Conservation (phyloP, 1,284 basidiomycete species). For the Cutaneotrichosporon curvatum region DNA sequence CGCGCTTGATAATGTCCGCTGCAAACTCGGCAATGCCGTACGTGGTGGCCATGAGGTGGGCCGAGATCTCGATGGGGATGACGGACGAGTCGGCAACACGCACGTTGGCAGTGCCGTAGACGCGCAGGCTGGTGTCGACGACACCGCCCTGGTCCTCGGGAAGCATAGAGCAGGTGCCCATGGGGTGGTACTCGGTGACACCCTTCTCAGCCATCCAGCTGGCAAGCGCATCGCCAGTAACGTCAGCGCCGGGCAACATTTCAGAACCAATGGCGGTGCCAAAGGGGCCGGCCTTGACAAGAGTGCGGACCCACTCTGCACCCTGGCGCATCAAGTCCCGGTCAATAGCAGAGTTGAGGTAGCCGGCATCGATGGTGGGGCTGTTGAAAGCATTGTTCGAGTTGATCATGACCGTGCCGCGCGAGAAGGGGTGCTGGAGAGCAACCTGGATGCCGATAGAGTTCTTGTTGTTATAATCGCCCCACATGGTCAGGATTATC, state of each 20-base stretch:
- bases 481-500: conserved; percentile 41
- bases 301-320: conserved; percentile 29
- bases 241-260: conserved; percentile 17
- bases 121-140: conserved; percentile 56
- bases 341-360: conserved; percentile 49
- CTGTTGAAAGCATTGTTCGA: conserved; percentile 53
- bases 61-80: conserved; percentile 46
- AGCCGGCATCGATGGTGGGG: conserved; percentile 59
- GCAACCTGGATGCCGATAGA: conserved; percentile 41
- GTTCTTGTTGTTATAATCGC: conserved; percentile 20
- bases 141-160: conserved; percentile 58
- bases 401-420: conserved; percentile 51
- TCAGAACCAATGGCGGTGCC: conserved; percentile 29
- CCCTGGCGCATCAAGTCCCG: conserved; percentile 35
- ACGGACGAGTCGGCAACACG: conserved; percentile 48
- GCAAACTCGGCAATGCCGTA: conserved; percentile 68
- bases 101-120: conserved; percentile 56
- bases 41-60: conserved; percentile 49
- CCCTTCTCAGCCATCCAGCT: conserved; percentile 35
- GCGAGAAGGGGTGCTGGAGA: conserved; percentile 46
- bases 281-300: conserved; percentile 31
- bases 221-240: conserved; percentile 30
- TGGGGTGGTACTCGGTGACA: conserved; percentile 53
- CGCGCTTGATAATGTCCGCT: conserved; percentile 54
- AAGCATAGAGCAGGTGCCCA: conserved; percentile 59